Base-by-base conservation (phyloP, 768 basidiomycete genomes). In the Cyathus striatus region DNA sequence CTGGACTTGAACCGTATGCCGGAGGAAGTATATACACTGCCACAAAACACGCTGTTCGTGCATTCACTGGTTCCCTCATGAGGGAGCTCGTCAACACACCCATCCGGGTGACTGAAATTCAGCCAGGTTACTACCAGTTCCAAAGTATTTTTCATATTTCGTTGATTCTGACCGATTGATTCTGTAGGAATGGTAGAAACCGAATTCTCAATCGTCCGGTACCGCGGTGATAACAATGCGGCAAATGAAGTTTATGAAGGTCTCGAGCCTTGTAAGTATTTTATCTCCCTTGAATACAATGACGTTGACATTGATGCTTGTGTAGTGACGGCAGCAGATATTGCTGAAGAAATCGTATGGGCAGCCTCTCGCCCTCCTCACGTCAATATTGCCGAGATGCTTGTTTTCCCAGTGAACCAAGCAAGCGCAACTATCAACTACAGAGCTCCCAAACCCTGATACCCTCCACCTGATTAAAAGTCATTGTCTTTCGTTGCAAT, bases 271-370 rank as follows among this genome's bases (percentile, higher is more conserved):
- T 60, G 93, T 94, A 57, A 61, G 88, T 68, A 3, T n/a, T 38
- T 32, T 27, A 24, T 22, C 21, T n/a, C 12, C 18, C 10, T 36
- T 26, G 13, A 30, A n/a, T 14, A 23, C 22, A 42, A 23, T 18
- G 42, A 45, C 40, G 22, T 14, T 45, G 14, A 21, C 35, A 49
- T n/a, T n/a, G 26, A 6, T 32, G 38, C 47, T 42, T 34, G 46
- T 54, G 23, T 54, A 93, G 89, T 95, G 61, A 74, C 77, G 5
- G 81, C 84, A 5, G 75, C 84, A 46, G 93, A 97, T 57, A 86
- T 97, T 36, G 96, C 96, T 1, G 96, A 99, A 60, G 93, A 98
- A 64, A 94, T 99, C 55, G 92, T 95, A 16, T 99, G 95, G 95
- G 83, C 83, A 12, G 95, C 96, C 16, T 75, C 87, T 9, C 83